Evolutionary conservation across 2,329 filamentous ascomycete genomes (phyloP), one percentile per base, ranked within the genome.

Genomic region (Colletotrichum orchidophilum): DNA sequence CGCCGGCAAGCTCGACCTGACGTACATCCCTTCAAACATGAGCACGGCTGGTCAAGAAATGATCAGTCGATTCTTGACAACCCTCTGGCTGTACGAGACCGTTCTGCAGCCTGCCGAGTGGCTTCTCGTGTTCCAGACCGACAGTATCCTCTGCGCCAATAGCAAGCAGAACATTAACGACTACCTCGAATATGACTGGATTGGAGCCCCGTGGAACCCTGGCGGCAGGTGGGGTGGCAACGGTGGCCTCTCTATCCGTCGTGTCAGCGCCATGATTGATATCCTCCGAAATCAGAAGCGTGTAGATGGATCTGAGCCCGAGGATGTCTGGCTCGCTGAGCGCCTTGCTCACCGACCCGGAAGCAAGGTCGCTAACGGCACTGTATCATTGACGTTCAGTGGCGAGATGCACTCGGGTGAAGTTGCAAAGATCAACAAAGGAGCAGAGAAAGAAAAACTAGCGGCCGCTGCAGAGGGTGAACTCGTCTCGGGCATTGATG

Each of bases 121-220:
- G 83, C 78, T 90, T 35, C 81, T 90, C 27, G 77, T 88, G 26
- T 89, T 88, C 78, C 85, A 86, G 79, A 85, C 84, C 63, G 87
- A 90, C 79, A 86, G 83, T 73, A 87, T 89, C 70, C 78, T 89
- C 52, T 89, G 87, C 76, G 86, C 87, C 73, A 89, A 88, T 76
- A 84, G 82, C 64, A 78, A 76, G 61, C 79, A 79, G 65, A 83
- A 80, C 67, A 75, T 88, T 33, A 84, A 88, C 75, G 84, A 86
- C 68, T 88, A 82, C 76, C 77, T 88, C 59, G 82, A 83, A 18
- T 87, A 84, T 77, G 85, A 88, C 77, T 90, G 86, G 85, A 82
- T 87, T 55, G 86, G 86, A 39, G 85, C 86, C 1, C 86, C 86
- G 5, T 87, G 86, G 86, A 78, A 80, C 73, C 80, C 78, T 1